These are phyloP conservation scores for Trypanosomatidae sp. DNA, from an alignment of 208 protist genomes.

Conservation along the genomic window DNA sequence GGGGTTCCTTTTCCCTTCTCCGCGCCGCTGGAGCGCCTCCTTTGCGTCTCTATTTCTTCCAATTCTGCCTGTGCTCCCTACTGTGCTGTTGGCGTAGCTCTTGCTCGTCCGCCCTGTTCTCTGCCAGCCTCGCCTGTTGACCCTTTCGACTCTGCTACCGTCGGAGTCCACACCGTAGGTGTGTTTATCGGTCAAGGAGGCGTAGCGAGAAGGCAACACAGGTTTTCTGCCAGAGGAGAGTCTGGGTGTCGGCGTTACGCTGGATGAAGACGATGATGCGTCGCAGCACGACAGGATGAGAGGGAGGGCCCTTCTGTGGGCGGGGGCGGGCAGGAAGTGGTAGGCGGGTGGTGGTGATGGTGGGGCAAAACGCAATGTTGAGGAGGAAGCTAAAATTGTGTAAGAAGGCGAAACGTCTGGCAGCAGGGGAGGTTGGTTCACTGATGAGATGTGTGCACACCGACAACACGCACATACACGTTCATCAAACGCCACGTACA, in stretches of 20 bases:
- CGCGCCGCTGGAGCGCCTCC: no score
- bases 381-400: neutral
- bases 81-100: neutral
- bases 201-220: neutral
- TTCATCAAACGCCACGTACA: no score
- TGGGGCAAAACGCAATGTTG: neutral
- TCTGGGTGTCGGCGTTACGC: neutral
- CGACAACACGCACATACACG: no score
- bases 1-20: no score
- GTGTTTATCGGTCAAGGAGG: neutral
- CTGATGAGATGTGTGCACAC: no score
- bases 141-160: neutral
- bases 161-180: neutral
- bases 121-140: neutral
- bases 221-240: neutral
- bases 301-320: neutral
- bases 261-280: neutral
- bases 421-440: no score
- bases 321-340: neutral
- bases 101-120: neutral
- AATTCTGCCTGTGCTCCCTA: no score
- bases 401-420: no score
- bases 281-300: neutral
- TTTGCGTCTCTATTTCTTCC: no score
- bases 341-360: neutral